Conservation (phyloP, 2,329 filamentous ascomycete genomes). For the Fusarium bulbicola region DNA sequence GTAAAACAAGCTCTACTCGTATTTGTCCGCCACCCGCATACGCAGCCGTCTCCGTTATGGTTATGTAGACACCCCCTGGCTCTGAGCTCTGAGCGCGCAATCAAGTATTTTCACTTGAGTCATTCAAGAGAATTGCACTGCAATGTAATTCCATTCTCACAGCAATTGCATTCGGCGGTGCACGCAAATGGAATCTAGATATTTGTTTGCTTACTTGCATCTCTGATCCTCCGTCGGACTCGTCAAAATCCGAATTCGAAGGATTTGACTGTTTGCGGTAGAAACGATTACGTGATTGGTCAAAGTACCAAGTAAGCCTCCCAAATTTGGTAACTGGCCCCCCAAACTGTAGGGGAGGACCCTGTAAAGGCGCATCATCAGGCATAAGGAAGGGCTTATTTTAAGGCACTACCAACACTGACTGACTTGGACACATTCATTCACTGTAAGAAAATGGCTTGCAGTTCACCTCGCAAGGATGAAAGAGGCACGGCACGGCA, state of each 20-base stretch:
- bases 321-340: constrained; percentile 24
- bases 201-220: not conserved
- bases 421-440: not conserved
- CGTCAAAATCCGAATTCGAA: not conserved
- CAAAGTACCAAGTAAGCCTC: constrained; percentile 20
- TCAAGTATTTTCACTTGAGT: constrained; percentile 10
- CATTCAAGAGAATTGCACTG: not conserved
- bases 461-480: not conserved
- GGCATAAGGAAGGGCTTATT: constrained; percentile 25
- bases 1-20: constrained; percentile 23
- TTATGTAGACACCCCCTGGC: constrained; percentile 4
- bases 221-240: not conserved
- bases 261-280: constrained; percentile 10
- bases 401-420: not conserved
- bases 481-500: not conserved
- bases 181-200: not conserved
- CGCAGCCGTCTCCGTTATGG: constrained; percentile 27
- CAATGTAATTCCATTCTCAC: not conserved
- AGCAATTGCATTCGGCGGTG: not conserved
- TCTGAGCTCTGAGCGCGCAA: not conserved
- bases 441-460: not conserved
- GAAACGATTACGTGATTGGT: constrained; percentile 1
- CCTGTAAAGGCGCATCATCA: constrained; percentile 25
- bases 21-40: constrained; percentile 28
- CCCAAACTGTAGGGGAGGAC: constrained; percentile 14